A percentile compares a stretch with the other conserved stretches of the same genome.
Conservation (phyloP, 495 filamentous ascomycete species). For the Friedmanniomyces simplex region DNA sequence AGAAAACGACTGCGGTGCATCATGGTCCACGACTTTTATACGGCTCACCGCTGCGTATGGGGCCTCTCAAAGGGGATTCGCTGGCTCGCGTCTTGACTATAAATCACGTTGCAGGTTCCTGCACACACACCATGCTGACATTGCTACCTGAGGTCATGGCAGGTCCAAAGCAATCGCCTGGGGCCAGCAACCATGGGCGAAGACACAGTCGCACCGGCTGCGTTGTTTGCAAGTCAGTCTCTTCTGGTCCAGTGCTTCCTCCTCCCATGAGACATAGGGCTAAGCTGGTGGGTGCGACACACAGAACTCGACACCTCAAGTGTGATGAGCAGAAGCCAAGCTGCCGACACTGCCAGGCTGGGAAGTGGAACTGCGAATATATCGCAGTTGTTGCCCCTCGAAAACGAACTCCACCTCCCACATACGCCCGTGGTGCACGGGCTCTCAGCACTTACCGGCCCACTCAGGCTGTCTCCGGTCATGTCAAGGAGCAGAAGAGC, state of each 20-base stretch:
- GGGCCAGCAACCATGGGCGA: background rate
- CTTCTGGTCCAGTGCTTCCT: too few relatives aligned
- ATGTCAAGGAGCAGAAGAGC: background rate
- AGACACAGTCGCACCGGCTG: background rate
- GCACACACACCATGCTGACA: background rate
- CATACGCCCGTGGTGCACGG: background rate
- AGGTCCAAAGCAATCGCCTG: background rate
- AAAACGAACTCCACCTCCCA: background rate
- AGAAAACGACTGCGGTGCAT: too few relatives aligned
- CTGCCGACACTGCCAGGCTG: background rate
- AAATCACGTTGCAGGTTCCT: too few relatives aligned
- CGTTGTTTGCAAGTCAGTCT: background rate
- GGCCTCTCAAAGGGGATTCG: too few relatives aligned
- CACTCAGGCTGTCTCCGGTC: background rate
- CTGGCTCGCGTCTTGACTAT: too few relatives aligned
- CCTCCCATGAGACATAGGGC: too few relatives aligned
- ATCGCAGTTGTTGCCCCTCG: background rate
- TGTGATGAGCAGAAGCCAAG: background rate
- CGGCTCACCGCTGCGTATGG: too few relatives aligned
- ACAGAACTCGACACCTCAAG: background rate
- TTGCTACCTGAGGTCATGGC: background rate
- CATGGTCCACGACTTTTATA: too few relatives aligned
- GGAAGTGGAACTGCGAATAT: background rate
- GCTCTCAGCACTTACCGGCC: background rate
- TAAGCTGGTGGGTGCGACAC: background rate